Percentiles rank a stretch among this genome's conserved stretches.
These are phyloP conservation scores for Boechera retrofracta DNA, from an alignment of 345 rosid species.

Conservation along the genomic window DNA sequence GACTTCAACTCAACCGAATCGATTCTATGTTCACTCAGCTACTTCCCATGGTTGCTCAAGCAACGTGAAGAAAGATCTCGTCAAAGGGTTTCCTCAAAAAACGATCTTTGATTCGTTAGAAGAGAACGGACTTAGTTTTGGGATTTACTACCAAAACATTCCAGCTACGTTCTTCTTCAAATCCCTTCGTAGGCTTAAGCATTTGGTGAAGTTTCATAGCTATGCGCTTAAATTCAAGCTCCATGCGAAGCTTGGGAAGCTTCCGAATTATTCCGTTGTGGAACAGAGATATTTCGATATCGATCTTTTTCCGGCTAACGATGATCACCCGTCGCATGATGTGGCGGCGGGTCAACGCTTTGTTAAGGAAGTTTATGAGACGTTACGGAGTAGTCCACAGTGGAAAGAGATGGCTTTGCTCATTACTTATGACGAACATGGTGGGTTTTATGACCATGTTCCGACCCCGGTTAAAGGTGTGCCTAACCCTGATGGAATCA, in stretches of 20 bases:
- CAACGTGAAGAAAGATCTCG: slow-evolving; percentile 84
- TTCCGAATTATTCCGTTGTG: slow-evolving; percentile 86
- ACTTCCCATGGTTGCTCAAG: slow-evolving; percentile 93
- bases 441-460: slow-evolving; percentile 97
- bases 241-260: slow-evolving; percentile 71
- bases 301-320: slow-evolving; percentile 73
- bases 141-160: slow-evolving; percentile 93
- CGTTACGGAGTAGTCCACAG: slow-evolving; percentile 87
- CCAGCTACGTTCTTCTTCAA: slow-evolving; percentile 89
- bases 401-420: slow-evolving; percentile 93
- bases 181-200: slow-evolving; percentile 75
- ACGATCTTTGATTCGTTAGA: slow-evolving; percentile 94
- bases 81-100: slow-evolving; percentile 89
- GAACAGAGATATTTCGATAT: slow-evolving; percentile 91
- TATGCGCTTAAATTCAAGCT: slow-evolving; percentile 64
- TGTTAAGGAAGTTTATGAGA: slow-evolving; percentile 96
- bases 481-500: slow-evolving; percentile 91
- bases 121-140: slow-evolving; percentile 80
- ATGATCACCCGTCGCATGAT: slow-evolving; percentile 97
- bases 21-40: slow-evolving; percentile 96
- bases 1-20: slow-evolving; percentile 97
- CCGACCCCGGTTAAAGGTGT: slow-evolving; percentile 83
- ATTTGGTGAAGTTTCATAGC: slow-evolving; percentile 68
- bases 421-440: slow-evolving; percentile 95
- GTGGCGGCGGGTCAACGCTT: slow-evolving; percentile 85